Evolutionary conservation across 2,329 filamentous ascomycete species (phyloP), one percentile per base, ranked within the genome.

Genomic region (Ophiostoma sp.): DNA sequence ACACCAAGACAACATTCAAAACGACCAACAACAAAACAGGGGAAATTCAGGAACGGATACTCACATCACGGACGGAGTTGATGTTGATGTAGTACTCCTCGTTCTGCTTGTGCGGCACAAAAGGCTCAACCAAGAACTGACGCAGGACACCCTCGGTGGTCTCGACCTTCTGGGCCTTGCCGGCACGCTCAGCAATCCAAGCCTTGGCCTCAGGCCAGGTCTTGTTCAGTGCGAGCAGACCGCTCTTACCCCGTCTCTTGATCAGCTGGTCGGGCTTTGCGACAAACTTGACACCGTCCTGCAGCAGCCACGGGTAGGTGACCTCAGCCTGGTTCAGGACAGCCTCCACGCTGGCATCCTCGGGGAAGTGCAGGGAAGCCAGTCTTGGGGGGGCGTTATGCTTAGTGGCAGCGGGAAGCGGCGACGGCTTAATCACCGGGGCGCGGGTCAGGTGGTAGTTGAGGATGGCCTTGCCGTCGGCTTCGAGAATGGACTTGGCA

Each of bases 11-110:
- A 60, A 18, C 5, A 52, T 16, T 18, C 49, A 52, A 63, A 63
- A 18, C 58, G 4, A 6, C 11, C 16, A 40, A 41, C 58, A 14
- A 38, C 11, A 38, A 16, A 9, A 66, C n/a, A 55, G 27, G 27
- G 7, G 52, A 58, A 55, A 44, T 42, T 42, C 55, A 38, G 55
- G 11, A 5, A 38, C 2, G 12, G 67, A 71, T 73, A 88, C 93
- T 88, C 89, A 98, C 95, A 89, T 98, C 95, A 85, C 95, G 91
- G 77, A 97, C 93, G 72, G 95, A 98, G 87, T 97, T 95, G 85
- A 99, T 99, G 89, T 97, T 97, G 85, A 99, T 97, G 84, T 99
- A 99, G 85, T 98, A 98, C 83, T 99, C 95, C 73, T 94, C 97
- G 79, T 93, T 90, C 76, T 93, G 87, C 73, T 93, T 90, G 82